Conservation (phyloP, 768 basidiomycete genomes). For the Hortiboletus flavorubellus region DNA sequence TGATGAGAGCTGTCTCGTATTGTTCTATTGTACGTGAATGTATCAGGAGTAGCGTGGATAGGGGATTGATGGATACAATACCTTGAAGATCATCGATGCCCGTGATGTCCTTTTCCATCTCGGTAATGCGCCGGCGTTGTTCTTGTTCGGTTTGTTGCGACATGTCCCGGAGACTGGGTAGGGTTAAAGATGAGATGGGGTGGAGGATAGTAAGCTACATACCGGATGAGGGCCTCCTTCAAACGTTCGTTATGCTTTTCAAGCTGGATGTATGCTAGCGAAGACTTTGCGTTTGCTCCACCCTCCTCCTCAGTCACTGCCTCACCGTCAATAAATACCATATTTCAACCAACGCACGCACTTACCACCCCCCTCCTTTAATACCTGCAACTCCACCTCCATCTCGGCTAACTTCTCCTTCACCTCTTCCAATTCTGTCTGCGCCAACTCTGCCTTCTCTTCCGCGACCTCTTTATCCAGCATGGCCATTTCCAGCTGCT, state of each 20-base stretch:
- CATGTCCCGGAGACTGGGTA: constrained; percentile 75
- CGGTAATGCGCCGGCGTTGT: constrained; percentile 70
- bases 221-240: constrained; percentile 92
- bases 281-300: constrained; percentile 45
- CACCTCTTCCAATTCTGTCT: constrained; percentile 72
- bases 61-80: constrained; percentile 26
- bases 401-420: constrained; percentile 74
- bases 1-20: constrained; percentile 75
- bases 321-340: constrained; percentile 1
- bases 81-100: constrained; percentile 79
- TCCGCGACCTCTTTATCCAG: constrained; percentile 97
- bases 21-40: constrained; percentile 45
- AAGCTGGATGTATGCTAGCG: constrained; percentile 75
- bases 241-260: constrained; percentile 96
- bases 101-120: constrained; percentile 87
- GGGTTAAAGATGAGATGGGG: not conserved
- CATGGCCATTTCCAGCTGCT: constrained; percentile 92
- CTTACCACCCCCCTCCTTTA: constrained; percentile 55
- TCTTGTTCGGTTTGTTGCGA: constrained; percentile 86
- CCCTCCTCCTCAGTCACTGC: constrained; percentile 28
- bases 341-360: not conserved
- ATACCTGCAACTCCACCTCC: constrained; percentile 79
- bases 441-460: constrained; percentile 79
- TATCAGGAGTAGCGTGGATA: constrained; percentile 1
- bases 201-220: constrained; percentile 12